Evolutionary conservation across 2,329 filamentous ascomycete genomes (phyloP).

Genomic region (Fusarium buharicum): DNA sequence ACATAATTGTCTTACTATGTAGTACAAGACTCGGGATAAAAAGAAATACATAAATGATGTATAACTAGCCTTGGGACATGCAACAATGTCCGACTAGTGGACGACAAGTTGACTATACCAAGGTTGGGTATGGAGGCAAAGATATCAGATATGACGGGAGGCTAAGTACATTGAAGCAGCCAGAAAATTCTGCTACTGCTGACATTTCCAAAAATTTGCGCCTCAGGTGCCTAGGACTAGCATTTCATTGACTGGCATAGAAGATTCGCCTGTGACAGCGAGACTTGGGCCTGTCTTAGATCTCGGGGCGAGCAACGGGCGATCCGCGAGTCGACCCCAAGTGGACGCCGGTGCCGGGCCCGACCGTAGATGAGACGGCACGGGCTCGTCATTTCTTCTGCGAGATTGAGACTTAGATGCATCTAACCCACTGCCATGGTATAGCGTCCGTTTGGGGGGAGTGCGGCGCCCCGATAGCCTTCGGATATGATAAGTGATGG

Average conservation of each 20-base stretch:
- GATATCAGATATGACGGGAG: constrained; percentile 27
- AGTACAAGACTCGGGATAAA: not conserved
- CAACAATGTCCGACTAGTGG: not conserved
- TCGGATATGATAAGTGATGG: constrained; percentile 35
- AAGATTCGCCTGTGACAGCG: constrained; percentile 1
- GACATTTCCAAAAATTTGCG: not conserved
- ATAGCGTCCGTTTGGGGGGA: not conserved
- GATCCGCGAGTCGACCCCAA: constrained; percentile 29
- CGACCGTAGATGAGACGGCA: not conserved
- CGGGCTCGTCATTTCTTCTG: constrained; percentile 20
- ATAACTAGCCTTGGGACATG: not conserved
- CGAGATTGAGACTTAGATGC: constrained; percentile 6
- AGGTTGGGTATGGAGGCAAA: constrained; percentile 8
- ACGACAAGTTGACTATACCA: constrained; percentile 6
- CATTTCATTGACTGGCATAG: constrained; percentile 23
- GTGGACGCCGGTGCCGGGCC: not conserved
- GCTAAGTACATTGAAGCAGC: not conserved
- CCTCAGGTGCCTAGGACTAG: not conserved
- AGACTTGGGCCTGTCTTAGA: constrained; percentile 38
- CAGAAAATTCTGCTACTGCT: not conserved
- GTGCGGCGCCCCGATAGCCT: constrained; percentile 8
- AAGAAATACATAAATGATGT: not conserved
- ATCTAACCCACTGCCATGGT: constrained; percentile 27
- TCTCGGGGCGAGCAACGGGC: constrained; percentile 24
- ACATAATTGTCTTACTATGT: not conserved